A percentile compares a stretch with the other conserved stretches of the same genome.
Evolutionary conservation across 2,329 filamentous ascomycete species (phyloP).

Genomic region (Aspergillus floridensis): DNA sequence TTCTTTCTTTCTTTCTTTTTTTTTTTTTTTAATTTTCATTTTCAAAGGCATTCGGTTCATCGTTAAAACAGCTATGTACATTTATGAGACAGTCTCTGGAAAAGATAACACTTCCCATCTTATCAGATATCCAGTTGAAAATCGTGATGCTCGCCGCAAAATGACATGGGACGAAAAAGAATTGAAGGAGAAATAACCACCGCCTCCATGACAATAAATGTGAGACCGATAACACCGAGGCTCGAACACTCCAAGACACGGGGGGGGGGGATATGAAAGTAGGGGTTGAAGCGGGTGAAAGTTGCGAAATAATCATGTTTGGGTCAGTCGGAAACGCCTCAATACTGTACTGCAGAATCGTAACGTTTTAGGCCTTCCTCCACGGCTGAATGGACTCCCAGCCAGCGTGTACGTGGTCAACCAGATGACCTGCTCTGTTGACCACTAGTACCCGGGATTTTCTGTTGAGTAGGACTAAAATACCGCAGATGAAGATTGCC

Average conservation of each 20-base stretch:
- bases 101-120: neutral
- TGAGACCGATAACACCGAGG: neutral
- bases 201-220: neutral
- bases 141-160: neutral
- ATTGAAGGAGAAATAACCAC: neutral
- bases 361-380: neutral
- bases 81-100: slow-evolving; percentile 13
- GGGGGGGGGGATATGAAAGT: neutral
- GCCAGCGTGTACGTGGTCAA: slow-evolving; percentile 6
- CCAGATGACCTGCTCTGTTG: slow-evolving; percentile 5
- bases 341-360: neutral
- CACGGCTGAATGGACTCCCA: slow-evolving; percentile 4
- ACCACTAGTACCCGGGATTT: slow-evolving; percentile 8
- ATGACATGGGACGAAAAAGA: neutral
- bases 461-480: slow-evolving; percentile 13
- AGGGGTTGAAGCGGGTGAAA: neutral
- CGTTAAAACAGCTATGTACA: slow-evolving; percentile 17
- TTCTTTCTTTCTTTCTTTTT: neutral
- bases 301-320: neutral
- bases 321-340: neutral
- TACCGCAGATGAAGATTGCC: slow-evolving; percentile 7
- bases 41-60: slow-evolving; percentile 12
- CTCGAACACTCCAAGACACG: neutral
- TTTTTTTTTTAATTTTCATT: neutral
- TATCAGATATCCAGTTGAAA: slow-evolving; percentile 1